These are phyloP conservation scores for Penicillium sp. DNA, from an alignment of 2,329 filamentous ascomycete genomes.

Conservation along the genomic window DNA sequence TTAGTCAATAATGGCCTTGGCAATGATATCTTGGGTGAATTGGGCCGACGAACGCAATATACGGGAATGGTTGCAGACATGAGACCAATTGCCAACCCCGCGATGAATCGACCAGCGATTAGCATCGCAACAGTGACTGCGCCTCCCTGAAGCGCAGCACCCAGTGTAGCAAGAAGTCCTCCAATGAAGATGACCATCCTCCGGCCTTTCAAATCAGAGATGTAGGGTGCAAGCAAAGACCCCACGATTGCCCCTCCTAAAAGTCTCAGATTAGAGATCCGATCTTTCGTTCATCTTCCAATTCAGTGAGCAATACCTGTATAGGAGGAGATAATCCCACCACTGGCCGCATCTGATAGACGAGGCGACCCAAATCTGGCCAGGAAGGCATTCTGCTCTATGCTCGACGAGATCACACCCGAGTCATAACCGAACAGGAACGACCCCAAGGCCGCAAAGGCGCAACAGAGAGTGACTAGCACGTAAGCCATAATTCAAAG, in stretches of 20 bases:
- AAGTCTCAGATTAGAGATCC: slow-evolving; percentile 10
- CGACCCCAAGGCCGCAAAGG: slow-evolving; percentile 49
- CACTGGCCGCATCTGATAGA: slow-evolving; percentile 33
- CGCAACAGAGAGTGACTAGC: slow-evolving; percentile 37
- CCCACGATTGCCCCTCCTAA: slow-evolving; percentile 42
- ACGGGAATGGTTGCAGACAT: slow-evolving; percentile 50
- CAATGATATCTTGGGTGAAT: neutral
- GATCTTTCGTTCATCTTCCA: neutral
- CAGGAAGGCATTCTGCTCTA: slow-evolving; percentile 36
- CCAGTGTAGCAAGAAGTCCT: slow-evolving; percentile 33
- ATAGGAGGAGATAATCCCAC: slow-evolving; percentile 43
- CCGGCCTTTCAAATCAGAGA: slow-evolving; percentile 37
- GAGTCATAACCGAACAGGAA: slow-evolving; percentile 52
- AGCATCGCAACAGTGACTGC: slow-evolving; percentile 44
- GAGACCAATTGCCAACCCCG: slow-evolving; percentile 51
- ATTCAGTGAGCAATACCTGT: slow-evolving; percentile 25
- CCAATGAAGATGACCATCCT: slow-evolving; percentile 36
- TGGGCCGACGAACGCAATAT: slow-evolving; percentile 39
- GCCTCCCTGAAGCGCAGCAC: slow-evolving; percentile 38
- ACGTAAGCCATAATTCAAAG: slow-evolving; percentile 26
- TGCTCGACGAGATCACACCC: slow-evolving; percentile 39
- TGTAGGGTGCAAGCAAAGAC: slow-evolving; percentile 32
- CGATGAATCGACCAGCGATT: slow-evolving; percentile 52
- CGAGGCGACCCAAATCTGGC: slow-evolving; percentile 27
- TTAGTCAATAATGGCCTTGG: neutral